Evolutionary conservation across 192 early-diverging fungal species (phyloP).

Genomic region (Funneliformis mosseae): DNA sequence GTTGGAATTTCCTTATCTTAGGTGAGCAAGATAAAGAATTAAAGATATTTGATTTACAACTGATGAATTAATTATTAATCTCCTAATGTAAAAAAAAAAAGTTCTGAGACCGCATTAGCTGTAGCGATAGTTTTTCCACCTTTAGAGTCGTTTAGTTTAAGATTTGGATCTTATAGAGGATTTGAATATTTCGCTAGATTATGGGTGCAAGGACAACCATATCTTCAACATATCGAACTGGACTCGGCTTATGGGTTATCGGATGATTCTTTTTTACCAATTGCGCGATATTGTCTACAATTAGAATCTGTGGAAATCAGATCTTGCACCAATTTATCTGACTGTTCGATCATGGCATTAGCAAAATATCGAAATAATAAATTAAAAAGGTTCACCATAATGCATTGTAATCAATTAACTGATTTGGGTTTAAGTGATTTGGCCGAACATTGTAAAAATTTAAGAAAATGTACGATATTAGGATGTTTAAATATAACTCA

Average conservation of each 20-base stretch:
- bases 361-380: constrained; percentile 14
- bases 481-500: constrained; percentile 12
- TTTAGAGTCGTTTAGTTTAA: constrained; percentile 18
- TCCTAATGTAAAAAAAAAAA: background rate
- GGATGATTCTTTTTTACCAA: constrained; percentile 13
- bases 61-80: too few species aligned
- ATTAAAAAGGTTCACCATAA: background rate
- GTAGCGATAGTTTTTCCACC: constrained; percentile 5
- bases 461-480: background rate
- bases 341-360: background rate
- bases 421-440: background rate
- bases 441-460: background rate
- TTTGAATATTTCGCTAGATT: background rate
- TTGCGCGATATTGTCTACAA: constrained; percentile 9
- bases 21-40: background rate
- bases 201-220: background rate
- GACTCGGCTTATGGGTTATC: background rate
- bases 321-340: background rate
- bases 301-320: background rate
- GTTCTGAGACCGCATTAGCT: background rate
- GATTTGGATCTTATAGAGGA: constrained; percentile 8
- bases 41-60: too few species aligned
- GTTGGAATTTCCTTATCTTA: constrained; percentile 19
- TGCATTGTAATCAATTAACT: constrained; percentile 11
- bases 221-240: constrained; percentile 7